Conservation (phyloP, 768 basidiomycete genomes). For the Suillus discolor region DNA sequence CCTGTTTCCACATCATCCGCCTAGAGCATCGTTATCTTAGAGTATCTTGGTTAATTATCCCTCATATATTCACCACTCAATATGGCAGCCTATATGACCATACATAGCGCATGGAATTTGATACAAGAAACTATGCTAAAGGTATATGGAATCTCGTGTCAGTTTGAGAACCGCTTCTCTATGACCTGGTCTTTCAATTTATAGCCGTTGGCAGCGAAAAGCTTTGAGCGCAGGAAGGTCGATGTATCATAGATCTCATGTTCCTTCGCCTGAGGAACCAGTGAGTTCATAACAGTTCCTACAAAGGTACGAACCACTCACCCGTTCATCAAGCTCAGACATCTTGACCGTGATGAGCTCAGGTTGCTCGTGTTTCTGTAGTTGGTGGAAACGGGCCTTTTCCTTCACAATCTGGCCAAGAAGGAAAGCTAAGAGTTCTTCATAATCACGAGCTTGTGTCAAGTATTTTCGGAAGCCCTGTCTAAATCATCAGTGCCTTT, state of each 20-base stretch:
- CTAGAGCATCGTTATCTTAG: slow-evolving; percentile 20
- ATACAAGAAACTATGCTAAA: slow-evolving; percentile 11
- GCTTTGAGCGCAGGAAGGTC: slow-evolving; percentile 81
- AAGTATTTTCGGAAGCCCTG: slow-evolving; percentile 98
- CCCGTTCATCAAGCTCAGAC: slow-evolving; percentile 85
- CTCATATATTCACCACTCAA: slow-evolving; percentile 34
- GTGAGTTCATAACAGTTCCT: slow-evolving; percentile 14
- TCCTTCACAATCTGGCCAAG: slow-evolving; percentile 94
- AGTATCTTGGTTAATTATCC: slow-evolving; percentile 27
- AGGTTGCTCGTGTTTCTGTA: slow-evolving; percentile 77
- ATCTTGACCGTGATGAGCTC: slow-evolving; percentile 74
- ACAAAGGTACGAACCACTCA: slow-evolving; percentile 38
- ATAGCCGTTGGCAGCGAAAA: slow-evolving; percentile 92
- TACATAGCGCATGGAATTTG: slow-evolving; percentile 17
- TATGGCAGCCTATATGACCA: slow-evolving; percentile 14
- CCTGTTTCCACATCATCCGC: slow-evolving; percentile 21
- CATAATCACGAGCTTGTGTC: slow-evolving; percentile 93
- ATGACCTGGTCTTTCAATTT: slow-evolving; percentile 63
- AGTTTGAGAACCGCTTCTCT: slow-evolving; percentile 69
- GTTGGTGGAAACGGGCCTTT: slow-evolving; percentile 81
- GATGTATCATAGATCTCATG: slow-evolving; percentile 92
- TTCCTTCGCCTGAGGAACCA: slow-evolving; percentile 76
- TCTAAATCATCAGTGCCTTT: slow-evolving; percentile 17
- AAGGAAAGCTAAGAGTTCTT: slow-evolving; percentile 92
- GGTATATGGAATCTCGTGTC: slow-evolving; percentile 10